Evolutionary conservation across 345 rosid species (phyloP), one percentile per base, ranked within the genome.

Genomic region (Capsella bursapastoris): DNA sequence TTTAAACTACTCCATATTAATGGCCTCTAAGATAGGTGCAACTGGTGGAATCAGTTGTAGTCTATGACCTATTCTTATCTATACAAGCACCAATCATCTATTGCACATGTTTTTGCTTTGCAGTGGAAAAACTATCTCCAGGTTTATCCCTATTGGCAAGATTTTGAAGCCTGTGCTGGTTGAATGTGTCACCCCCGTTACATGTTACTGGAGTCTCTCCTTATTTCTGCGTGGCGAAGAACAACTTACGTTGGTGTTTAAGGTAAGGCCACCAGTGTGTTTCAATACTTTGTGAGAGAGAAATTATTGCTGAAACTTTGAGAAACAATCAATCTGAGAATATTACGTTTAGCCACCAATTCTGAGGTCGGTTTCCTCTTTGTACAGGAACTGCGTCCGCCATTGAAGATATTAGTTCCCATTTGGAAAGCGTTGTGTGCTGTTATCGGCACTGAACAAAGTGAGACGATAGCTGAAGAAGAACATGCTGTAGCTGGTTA

Each of bases 171-270:
- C 97, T n/a, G 83, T 92, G 47, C 73, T 93, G 69, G 76, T 84
- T 22, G 97, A 93, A 80, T 86, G 91, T 49, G 89, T 88, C 63
- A 89, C 88, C 6, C 92, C 99, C 0, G 59, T 92, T 40, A 86
- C 97, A 67, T 95, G 98, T 79, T 95, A 88, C 76, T 89, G 94
- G 99, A 87, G 86, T 71, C 82, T 92, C 64, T 90, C 92, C 38
- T 82, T 91, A 65, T 57, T 84, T 79, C 65, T 88, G 50, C 82
- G 75, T 3, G 95, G 78, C 5, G 96, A 94, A 78, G 87, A 79
- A 53, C 86, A 94, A 45, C 80, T 87, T 77, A 81, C 78, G 60
- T 82, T 86, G 57, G 90, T 89, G 53, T 90, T 89, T 73, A 83
- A 85, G 95, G 98, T 94, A 82, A 57, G 55, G 11, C 70, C 13